Conservation (phyloP, 345 rosid genomes). For the Pelargonium nanum region DNA sequence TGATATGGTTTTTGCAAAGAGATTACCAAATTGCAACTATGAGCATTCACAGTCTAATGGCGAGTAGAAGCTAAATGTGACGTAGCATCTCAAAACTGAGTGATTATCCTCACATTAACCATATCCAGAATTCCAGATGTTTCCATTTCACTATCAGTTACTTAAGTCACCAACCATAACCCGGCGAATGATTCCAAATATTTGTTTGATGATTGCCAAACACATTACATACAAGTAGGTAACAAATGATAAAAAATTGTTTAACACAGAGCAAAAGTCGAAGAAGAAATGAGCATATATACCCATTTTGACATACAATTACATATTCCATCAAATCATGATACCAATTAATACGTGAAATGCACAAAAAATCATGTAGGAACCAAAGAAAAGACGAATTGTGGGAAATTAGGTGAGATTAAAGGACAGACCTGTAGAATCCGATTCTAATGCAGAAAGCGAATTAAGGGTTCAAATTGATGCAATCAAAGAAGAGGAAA, state of each 20-base stretch:
- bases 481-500: not conserved
- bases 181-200: too few relatives aligned
- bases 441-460: not conserved
- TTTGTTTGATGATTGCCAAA: not conserved
- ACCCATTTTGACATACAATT: too few relatives aligned
- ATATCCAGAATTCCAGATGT: too few relatives aligned
- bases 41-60: not conserved
- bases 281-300: too few relatives aligned
- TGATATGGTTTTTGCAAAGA: not conserved
- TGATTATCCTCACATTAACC: not conserved
- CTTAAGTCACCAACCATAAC: not conserved
- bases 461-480: not conserved
- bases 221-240: not conserved
- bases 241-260: too few relatives aligned
- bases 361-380: too few relatives aligned
- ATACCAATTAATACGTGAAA: too few relatives aligned
- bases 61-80: not conserved
- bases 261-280: too few relatives aligned
- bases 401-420: not conserved
- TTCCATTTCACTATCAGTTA: not conserved
- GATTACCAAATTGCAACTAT: not conserved
- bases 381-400: not conserved
- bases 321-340: too few relatives aligned
- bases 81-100: not conserved
- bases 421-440: not conserved